These are phyloP conservation scores for Berberis thunbergii DNA, from an alignment of 164 flowering plant genomes.

Conservation along the genomic window DNA sequence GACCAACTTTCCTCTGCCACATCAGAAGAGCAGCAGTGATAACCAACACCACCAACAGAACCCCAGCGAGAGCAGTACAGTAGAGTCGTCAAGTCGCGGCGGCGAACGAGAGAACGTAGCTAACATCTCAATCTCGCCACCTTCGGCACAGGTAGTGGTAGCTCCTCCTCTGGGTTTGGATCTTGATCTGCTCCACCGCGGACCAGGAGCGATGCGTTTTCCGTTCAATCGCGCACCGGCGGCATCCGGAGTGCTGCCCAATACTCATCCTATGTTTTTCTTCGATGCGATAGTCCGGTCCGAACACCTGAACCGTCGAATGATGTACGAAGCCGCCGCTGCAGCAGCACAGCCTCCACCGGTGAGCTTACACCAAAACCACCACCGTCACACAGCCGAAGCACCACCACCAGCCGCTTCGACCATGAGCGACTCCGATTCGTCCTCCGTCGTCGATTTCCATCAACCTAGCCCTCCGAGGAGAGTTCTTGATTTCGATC, in stretches of 20 bases:
- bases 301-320: neutral
- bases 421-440: constrained; percentile 43
- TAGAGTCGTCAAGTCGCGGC: constrained; percentile 42
- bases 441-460: constrained; percentile 36
- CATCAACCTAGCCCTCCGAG: constrained; percentile 18
- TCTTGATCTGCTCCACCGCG: constrained; percentile 22
- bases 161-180: constrained; percentile 17
- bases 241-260: neutral
- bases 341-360: neutral
- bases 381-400: neutral
- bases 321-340: constrained; percentile 1
- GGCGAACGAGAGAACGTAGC: neutral
- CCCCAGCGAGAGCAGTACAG: constrained; percentile 73
- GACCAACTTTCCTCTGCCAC: constrained; percentile 43
- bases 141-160: constrained; percentile 5
- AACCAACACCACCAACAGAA: constrained; percentile 17
- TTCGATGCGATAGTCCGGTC: constrained; percentile 29
- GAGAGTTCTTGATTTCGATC: constrained; percentile 32
- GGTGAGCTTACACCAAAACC: neutral
- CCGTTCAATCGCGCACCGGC: constrained; percentile 7
- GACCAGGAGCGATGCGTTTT: constrained; percentile 10
- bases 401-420: constrained; percentile 7
- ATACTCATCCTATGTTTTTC: constrained; percentile 26
- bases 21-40: constrained; percentile 1
- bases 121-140: neutral